These are phyloP conservation scores for Cercis canadensis DNA, from an alignment of 306 rosid genomes.

Conservation along the genomic window DNA sequence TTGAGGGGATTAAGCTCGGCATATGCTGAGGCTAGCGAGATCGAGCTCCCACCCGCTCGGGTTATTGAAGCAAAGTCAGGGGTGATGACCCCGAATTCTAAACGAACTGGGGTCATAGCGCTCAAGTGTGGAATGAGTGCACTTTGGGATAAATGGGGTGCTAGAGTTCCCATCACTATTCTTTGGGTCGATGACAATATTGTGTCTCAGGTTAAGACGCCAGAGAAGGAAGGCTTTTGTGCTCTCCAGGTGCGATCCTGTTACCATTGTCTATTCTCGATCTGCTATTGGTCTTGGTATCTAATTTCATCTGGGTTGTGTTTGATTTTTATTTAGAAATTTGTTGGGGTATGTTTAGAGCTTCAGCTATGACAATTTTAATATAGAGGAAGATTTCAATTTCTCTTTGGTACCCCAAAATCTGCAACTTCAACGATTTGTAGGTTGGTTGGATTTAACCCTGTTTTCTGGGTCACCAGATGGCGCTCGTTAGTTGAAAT, in stretches of 20 bases:
- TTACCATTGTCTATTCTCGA: neutral
- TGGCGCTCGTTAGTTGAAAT: too few species aligned
- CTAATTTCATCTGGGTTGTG: neutral
- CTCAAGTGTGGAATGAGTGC: constrained; percentile 97
- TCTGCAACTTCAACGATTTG: neutral
- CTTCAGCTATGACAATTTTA: neutral
- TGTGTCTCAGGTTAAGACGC: constrained; percentile 93
- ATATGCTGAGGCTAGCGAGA: constrained; percentile 39
- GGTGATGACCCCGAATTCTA: constrained; percentile 64
- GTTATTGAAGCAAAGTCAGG: constrained; percentile 58
- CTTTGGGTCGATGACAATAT: constrained; percentile 97
- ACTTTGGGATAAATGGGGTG: constrained; percentile 98
- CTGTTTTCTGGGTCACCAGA: neutral
- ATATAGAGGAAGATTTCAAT: neutral
- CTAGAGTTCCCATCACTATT: constrained; percentile 75
- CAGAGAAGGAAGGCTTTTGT: constrained; percentile 72
- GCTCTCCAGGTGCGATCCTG: constrained; percentile 72
- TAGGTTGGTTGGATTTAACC: too few species aligned
- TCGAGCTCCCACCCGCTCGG: constrained; percentile 20
- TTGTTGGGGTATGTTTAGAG: neutral
- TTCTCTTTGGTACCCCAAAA: neutral
- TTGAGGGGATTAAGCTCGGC: constrained; percentile 54
- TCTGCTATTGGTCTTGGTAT: neutral
- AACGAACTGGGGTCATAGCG: constrained; percentile 82
- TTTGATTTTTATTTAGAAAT: neutral